These are phyloP conservation scores for Calycina herbarum DNA, from an alignment of 2,329 filamentous ascomycete genomes.

Conservation along the genomic window DNA sequence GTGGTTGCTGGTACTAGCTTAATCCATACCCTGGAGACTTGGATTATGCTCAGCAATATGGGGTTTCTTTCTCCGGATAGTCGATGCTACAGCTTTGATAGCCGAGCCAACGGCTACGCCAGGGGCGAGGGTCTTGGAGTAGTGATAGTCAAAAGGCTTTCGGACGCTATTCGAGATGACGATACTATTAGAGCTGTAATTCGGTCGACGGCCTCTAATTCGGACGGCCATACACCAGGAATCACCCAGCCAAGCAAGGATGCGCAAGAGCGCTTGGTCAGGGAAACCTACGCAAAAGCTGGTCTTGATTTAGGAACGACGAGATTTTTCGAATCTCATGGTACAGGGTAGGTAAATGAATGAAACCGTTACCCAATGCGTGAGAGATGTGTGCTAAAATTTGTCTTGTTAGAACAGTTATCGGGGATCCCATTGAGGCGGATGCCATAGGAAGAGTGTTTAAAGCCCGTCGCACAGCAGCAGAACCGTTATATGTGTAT, in stretches of 20 bases:
- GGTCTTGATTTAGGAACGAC: neutral
- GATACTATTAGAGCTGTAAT: conserved; percentile 47
- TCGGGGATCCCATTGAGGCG: conserved; percentile 22
- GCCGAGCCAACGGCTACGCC: conserved; percentile 45
- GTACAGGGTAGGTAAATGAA: neutral
- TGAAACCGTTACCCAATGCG: neutral
- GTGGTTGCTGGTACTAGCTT: conserved; percentile 14
- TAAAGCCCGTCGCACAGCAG: neutral
- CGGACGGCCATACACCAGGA: conserved; percentile 46
- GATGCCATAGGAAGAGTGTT: conserved; percentile 14
- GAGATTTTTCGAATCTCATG: conserved; percentile 20
- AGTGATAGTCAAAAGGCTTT: conserved; percentile 45
- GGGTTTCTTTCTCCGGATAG: conserved; percentile 15
- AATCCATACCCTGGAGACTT: conserved; percentile 15
- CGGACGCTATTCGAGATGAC: conserved; percentile 40
- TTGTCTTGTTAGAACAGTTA: conserved; percentile 14
- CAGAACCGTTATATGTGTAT: conserved; percentile 6
- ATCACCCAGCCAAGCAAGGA: conserved; percentile 45
- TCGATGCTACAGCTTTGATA: conserved; percentile 39
- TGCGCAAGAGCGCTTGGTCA: conserved; percentile 40
- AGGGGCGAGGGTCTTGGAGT: conserved; percentile 46
- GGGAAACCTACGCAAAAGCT: conserved; percentile 11
- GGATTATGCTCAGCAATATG: conserved; percentile 8
- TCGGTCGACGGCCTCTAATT: conserved; percentile 42
- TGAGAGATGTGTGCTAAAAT: neutral